Conservation (phyloP, 2,329 filamentous ascomycete species). For the Helotiales sp. region DNA sequence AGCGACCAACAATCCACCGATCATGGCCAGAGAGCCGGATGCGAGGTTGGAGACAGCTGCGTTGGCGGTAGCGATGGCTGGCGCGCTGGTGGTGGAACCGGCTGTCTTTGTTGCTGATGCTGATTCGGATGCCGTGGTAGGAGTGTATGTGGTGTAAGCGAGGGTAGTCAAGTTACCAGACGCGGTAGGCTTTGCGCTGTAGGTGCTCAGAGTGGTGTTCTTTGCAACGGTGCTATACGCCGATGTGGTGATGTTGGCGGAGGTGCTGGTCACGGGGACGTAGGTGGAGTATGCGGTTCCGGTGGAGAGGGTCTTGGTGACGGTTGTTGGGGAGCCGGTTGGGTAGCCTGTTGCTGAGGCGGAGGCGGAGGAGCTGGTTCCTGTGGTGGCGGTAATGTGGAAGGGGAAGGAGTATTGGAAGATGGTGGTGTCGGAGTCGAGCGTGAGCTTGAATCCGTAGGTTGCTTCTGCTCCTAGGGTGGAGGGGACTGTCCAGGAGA, state of each 20-base stretch:
- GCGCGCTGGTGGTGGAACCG: not conserved
- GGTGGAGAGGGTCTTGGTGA: constrained; percentile 11
- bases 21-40: constrained; percentile 22
- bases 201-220: constrained; percentile 45
- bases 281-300: constrained; percentile 9
- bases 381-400: constrained; percentile 27
- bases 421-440: constrained; percentile 47
- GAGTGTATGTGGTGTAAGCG: not conserved
- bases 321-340: constrained; percentile 10
- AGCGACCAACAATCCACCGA: constrained; percentile 26
- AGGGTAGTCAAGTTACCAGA: constrained; percentile 2
- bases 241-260: constrained; percentile 9
- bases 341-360: constrained; percentile 1
- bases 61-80: constrained; percentile 27
- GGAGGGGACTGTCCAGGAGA: constrained; percentile 53
- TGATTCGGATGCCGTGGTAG: constrained; percentile 31
- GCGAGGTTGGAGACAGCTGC: constrained; percentile 16
- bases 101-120: constrained; percentile 25
- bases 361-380: constrained; percentile 7
- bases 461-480: constrained; percentile 42
- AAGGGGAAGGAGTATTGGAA: constrained; percentile 68
- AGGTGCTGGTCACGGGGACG: constrained; percentile 6
- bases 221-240: constrained; percentile 20
- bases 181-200: constrained; percentile 4
- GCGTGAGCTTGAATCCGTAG: constrained; percentile 59